phyloP scores from a whole-genome alignment of 129 eudicot genomes.

The Pulicaria dysenterica region DNA sequence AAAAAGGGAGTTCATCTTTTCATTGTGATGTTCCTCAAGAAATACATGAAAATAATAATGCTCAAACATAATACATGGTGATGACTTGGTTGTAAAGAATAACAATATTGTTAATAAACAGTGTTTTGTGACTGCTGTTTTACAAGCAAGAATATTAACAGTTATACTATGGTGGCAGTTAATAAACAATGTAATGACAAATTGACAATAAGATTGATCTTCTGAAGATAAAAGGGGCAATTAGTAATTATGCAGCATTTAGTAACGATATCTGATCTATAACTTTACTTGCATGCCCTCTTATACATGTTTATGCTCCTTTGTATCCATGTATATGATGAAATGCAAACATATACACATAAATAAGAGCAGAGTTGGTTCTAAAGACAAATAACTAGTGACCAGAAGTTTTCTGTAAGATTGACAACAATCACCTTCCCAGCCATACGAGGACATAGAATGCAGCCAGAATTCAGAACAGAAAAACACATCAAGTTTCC shows the following conservation, averaged over 20 bases:
- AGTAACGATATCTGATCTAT: neutral
- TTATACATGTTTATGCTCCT: constrained; percentile 13
- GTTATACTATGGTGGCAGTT: neutral
- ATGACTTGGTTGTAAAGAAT: constrained; percentile 6
- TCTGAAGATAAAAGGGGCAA: neutral
- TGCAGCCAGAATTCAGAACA: constrained; percentile 10
- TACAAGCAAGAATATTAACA: neutral
- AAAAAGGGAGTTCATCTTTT: neutral
- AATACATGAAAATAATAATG: neutral
- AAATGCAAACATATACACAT: constrained; percentile 11
- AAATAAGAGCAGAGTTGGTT: neutral
- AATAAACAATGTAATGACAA: too few species aligned
- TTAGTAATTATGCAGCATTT: too few species aligned
- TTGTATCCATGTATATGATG: constrained; percentile 10
- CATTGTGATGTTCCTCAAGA: neutral
- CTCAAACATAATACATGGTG: neutral
- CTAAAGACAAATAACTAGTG: neutral
- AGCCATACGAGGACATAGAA: neutral
- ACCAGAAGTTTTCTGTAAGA: neutral
- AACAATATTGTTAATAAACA: neutral
- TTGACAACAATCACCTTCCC: neutral
- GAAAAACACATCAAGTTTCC: constrained; percentile 10
- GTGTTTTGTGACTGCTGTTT: neutral
- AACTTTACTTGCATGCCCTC: constrained; percentile 1
- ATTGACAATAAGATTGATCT: neutral